Base-by-base conservation (phyloP, 352 stramenopile genomes). In the Phytopythium delawarense region DNA sequence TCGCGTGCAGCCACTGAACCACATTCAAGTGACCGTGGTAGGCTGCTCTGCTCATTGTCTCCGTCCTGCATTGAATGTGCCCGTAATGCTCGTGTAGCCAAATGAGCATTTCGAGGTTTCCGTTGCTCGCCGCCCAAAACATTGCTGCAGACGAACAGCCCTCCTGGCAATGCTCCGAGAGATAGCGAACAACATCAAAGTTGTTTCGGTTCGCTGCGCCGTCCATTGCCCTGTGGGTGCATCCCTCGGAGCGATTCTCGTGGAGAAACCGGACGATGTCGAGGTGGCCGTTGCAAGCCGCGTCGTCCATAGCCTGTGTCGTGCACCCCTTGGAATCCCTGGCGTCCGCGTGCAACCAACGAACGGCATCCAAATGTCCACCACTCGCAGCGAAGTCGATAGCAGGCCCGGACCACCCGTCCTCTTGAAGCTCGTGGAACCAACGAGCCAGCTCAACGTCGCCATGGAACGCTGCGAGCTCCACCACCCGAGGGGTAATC, bases 191-290 rank as follows among this genome's bases (percentile, higher is more conserved):
- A 20, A 79, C 48, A 21, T 25, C 55, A 1, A 75, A 45, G 37
- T 79, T 66, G 46, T 71, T 73, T 13, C 75, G 69, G 9, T 55
- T 64, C 45, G 69, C 72, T 7, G 72, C 72, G 16, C 57, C 58
- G 58, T 79, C 61, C 72, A 79, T 76, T 2, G 66, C 72, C 2
- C 54, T 59, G 15, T 21, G 35, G 4, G 69, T 75, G 18, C 69
- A 76, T 21, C 72, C 72, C 57, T 75, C 69, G 0, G 59, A 48
- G 13, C 69, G 63, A 52, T 76, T 71, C 11, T 7, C 9, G 57
- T 79, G 60, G 44, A 79, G 63, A 28, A 75, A 79, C 21, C 56
- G n/a, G 7, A 79, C 66, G 37, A 79, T 59, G 1, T 74, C 58
- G 23, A 76, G 35, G 39, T 76, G 62, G 7, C 72, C 68, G 20